Evolutionary conservation across 352 stramenopile genomes (phyloP).

Genomic region (Blastocystis sp.): DNA sequence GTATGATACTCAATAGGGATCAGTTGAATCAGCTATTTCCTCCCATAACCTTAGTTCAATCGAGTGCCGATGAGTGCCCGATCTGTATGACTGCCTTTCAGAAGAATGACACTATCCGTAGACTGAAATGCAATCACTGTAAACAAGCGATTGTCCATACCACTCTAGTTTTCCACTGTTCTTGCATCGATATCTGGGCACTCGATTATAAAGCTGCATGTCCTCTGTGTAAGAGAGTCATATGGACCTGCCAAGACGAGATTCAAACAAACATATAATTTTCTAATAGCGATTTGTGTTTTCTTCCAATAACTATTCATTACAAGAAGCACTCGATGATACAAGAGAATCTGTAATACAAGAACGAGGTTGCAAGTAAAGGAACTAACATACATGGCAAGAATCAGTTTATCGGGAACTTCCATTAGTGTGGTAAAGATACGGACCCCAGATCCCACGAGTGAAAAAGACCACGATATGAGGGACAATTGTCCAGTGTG

Average conservation of each 20-base stretch:
- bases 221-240: conserved; percentile 11
- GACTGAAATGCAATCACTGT: not conserved
- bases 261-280: conserved; percentile 32
- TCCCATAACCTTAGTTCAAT: not conserved
- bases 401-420: conserved; percentile 42
- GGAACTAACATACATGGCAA: not conserved
- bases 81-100: not conserved
- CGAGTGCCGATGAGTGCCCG: not conserved
- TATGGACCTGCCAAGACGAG: not conserved
- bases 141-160: not conserved
- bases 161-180: not conserved
- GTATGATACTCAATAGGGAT: not conserved
- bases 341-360: conserved; percentile 44
- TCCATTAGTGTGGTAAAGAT: conserved; percentile 78
- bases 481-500: conserved; percentile 78
- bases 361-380: conserved; percentile 42
- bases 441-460: conserved; percentile 72
- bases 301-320: conserved; percentile 28
- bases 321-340: not conserved
- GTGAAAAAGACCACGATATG: conserved; percentile 75
- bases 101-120: not conserved
- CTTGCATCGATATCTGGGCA: conserved; percentile 18
- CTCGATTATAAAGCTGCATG: conserved; percentile 1
- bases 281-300: conserved; percentile 5
- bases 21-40: conserved; percentile 10